Evolutionary conservation across 2,329 filamentous ascomycete genomes (phyloP).

Genomic region (Didymella arachidicola): DNA sequence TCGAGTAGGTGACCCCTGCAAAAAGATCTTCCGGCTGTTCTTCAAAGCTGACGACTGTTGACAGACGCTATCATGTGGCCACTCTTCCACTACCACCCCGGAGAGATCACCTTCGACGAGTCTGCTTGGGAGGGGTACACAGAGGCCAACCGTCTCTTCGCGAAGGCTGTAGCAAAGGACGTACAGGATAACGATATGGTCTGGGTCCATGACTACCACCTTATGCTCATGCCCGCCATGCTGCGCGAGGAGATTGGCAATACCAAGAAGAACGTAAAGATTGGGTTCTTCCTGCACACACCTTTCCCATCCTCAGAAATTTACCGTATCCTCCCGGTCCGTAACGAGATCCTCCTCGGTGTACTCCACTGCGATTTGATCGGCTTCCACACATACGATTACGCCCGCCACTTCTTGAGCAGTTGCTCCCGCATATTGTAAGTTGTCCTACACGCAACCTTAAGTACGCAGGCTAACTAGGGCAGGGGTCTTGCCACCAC

Average conservation of each 20-base stretch:
- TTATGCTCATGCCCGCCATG: slow-evolving; percentile 97
- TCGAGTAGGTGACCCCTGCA: slow-evolving; percentile 70
- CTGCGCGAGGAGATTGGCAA: slow-evolving; percentile 85
- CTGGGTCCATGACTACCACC: slow-evolving; percentile 98
- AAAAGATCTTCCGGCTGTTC: background rate
- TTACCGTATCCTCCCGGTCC: slow-evolving; percentile 91
- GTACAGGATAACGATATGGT: slow-evolving; percentile 93
- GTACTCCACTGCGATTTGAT: slow-evolving; percentile 93
- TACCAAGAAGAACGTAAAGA: slow-evolving; percentile 89
- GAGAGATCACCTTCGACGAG: slow-evolving; percentile 98
- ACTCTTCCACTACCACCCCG: slow-evolving; percentile 97
- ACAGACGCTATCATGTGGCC: slow-evolving; percentile 95
- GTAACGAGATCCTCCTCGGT: slow-evolving; percentile 85
- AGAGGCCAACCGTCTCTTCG: slow-evolving; percentile 91
- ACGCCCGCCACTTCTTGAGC: slow-evolving; percentile 96
- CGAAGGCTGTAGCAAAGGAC: slow-evolving; percentile 83
- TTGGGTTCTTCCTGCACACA: slow-evolving; percentile 97
- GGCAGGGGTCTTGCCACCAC: slow-evolving; percentile 74
- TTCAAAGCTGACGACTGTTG: slow-evolving; percentile 19
- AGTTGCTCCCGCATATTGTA: slow-evolving; percentile 93
- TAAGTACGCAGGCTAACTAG: slow-evolving; percentile 14
- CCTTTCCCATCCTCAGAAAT: slow-evolving; percentile 97
- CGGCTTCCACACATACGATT: slow-evolving; percentile 98
- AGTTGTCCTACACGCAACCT: slow-evolving; percentile 37
- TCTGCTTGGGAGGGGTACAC: slow-evolving; percentile 91